Percentiles rank a stretch among this genome's conserved stretches.
Evolutionary conservation across 495 filamentous ascomycete genomes (phyloP).

Genomic region (Aspergillus ellipticus): DNA sequence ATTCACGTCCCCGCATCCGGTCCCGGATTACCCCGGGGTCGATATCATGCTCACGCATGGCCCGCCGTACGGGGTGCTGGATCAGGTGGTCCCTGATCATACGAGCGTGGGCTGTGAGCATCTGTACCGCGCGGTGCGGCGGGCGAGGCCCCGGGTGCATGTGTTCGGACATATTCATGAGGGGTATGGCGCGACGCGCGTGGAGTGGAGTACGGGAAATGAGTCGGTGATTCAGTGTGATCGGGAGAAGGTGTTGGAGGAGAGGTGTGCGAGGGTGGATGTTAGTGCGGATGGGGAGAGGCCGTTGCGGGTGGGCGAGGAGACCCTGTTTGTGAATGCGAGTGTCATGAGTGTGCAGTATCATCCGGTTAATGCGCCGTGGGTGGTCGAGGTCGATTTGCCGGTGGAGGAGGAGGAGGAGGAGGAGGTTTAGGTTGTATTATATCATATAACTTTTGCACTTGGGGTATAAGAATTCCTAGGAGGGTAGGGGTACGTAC

Average conservation of each 20-base stretch:
- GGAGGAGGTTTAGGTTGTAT: too few species aligned
- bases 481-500: too few species aligned
- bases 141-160: conserved; percentile 49
- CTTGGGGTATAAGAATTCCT: too few species aligned
- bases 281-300: conserved; percentile 26
- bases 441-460: too few species aligned
- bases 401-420: conserved; percentile 2
- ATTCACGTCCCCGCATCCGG: conserved; percentile 41
- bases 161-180: conserved; percentile 67
- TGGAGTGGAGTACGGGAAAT: conserved; percentile 44
- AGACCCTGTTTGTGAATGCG: conserved; percentile 74
- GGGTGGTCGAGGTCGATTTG: conserved; percentile 60
- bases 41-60: conserved; percentile 75
- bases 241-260: conserved; percentile 36
- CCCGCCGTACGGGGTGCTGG: conserved; percentile 59
- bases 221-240: conserved; percentile 22
- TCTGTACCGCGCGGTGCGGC: conserved; percentile 39
- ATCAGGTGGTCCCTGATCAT: conserved; percentile 31
- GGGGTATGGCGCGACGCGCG: conserved; percentile 62
- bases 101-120: conserved; percentile 46
- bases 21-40: conserved; percentile 46
- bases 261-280: conserved; percentile 43
- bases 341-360: conserved; percentile 54
- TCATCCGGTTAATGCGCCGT: conserved; percentile 51
- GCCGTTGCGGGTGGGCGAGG: conserved; percentile 43